A percentile compares a stretch with the other conserved stretches of the same genome.
phyloP scores from a whole-genome alignment of 148 eudicot species.

The Diospyros kaki region DNA sequence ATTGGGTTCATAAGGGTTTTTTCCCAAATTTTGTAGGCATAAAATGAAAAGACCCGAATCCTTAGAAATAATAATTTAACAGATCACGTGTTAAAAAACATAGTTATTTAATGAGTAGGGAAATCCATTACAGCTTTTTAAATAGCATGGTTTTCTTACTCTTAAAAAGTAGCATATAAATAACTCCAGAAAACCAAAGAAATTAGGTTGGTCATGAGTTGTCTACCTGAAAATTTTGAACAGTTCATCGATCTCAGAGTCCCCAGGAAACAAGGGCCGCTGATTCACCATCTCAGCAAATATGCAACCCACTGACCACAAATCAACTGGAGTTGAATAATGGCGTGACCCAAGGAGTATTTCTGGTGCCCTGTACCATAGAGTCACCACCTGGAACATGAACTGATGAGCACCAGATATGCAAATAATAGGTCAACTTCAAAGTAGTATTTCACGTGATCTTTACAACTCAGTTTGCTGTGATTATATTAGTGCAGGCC shows the following conservation, averaged over 20 bases:
- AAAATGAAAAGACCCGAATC: no score
- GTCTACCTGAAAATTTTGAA: no score
- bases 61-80: no score
- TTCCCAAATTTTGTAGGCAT: no score
- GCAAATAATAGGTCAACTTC: neutral
- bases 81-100: no score
- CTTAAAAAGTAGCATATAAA: no score
- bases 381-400: constrained; percentile 78
- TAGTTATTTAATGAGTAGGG: no score
- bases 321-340: constrained; percentile 93
- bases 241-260: constrained; percentile 64
- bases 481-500: neutral
- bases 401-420: constrained; percentile 3
- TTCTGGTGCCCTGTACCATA: constrained; percentile 99
- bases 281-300: constrained; percentile 97
- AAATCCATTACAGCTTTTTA: no score
- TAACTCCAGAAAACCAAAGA: no score
- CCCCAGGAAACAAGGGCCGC: constrained; percentile 84
- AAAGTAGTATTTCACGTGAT: neutral
- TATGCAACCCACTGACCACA: constrained; percentile 97
- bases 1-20: no score
- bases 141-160: no score
- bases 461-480: neutral
- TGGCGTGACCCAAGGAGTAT: constrained; percentile 70
- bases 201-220: no score